Base-by-base conservation (phyloP, 495 filamentous ascomycete species). In the Penicillium mononematosum region DNA sequence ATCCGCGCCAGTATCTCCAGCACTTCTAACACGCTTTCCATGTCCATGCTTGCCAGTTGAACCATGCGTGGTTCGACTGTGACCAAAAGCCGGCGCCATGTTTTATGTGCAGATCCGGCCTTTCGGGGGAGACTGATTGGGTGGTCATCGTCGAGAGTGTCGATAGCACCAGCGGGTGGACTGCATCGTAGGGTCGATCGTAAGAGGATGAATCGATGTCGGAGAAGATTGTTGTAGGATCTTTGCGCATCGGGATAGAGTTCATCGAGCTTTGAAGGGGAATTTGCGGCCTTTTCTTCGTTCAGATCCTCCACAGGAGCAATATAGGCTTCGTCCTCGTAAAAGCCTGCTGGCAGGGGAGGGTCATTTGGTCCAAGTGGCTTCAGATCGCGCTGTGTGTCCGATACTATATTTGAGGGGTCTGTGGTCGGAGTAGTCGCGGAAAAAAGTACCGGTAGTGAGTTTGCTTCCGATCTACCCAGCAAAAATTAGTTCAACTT, bases 31-130 rank as follows among this genome's bases (percentile, higher is more conserved):
- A 87, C 81, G 55, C 74, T 78, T 4, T 75, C 75, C 54, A 81
- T 81, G 61, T 88, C 80, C 84, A 93, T 86, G 19, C 80, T 79
- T 0, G 85, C 86, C 17, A 93, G 63, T 63, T 91, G 89, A 0
- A 77, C 82, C 11, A 87, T 86, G 16, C 79, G 70, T 8, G 90
- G 90, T 47, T 86, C 81, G 6, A 83, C 70, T 70, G 75, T 48
- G 60, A 81, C 55, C 53, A 85, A 43, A 25, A 81, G 76, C 61
- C 83, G 64, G 53, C 75, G 61, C 80, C 76, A 79, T 74, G 80
- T 51, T 68, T 78, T 70, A 55, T 71, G 55, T 55, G 77, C 59
- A 48, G 58, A 46, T 58, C 71, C 38, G 65, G 80, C 62, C 77
- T 64, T 73, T 6, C 68, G 62, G 1, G 78, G 79, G 5, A 87